phyloP scores from a whole-genome alignment of 1,284 basidiomycete species.

The Meripilus lineatus region DNA sequence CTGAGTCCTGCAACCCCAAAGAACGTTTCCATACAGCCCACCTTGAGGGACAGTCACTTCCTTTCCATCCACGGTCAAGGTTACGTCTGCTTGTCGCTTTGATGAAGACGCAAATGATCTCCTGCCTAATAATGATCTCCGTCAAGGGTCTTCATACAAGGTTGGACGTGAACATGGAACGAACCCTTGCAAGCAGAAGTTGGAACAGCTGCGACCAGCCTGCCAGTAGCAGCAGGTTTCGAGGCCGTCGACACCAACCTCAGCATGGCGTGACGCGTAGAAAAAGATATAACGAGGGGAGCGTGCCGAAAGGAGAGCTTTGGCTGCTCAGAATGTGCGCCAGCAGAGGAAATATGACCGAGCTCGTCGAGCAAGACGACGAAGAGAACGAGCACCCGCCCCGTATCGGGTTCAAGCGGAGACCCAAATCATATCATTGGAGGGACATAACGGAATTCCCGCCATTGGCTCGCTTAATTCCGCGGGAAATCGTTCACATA shows the following conservation, averaged over 20 bases:
- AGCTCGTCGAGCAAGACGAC: constrained; percentile 25
- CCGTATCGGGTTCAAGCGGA: constrained; percentile 16
- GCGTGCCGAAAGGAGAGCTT: constrained; percentile 10
- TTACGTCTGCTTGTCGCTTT: constrained; percentile 72
- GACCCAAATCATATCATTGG: constrained; percentile 10
- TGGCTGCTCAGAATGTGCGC: constrained; percentile 10
- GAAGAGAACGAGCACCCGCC: constrained; percentile 12
- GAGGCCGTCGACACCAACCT: constrained; percentile 53
- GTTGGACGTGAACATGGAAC: constrained; percentile 1
- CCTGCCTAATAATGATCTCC: constrained; percentile 34
- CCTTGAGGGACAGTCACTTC: constrained; percentile 92
- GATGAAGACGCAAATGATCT: constrained; percentile 64
- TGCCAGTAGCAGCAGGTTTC: constrained; percentile 56
- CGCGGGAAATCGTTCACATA: no score
- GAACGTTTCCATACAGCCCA: constrained; percentile 28
- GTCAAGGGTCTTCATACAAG: background rate
- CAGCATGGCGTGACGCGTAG: constrained; percentile 43
- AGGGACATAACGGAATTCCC: constrained; percentile 16
- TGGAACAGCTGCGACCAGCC: constrained; percentile 52
- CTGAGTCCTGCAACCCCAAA: constrained; percentile 2
- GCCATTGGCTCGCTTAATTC: constrained; percentile 14
- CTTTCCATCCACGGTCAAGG: constrained; percentile 89
- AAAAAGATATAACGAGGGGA: constrained; percentile 8
- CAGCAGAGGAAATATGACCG: constrained; percentile 14
- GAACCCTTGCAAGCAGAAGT: constrained; percentile 39